Conservation (phyloP, 768 basidiomycete genomes). For the Cystobasidium ongulense region DNA sequence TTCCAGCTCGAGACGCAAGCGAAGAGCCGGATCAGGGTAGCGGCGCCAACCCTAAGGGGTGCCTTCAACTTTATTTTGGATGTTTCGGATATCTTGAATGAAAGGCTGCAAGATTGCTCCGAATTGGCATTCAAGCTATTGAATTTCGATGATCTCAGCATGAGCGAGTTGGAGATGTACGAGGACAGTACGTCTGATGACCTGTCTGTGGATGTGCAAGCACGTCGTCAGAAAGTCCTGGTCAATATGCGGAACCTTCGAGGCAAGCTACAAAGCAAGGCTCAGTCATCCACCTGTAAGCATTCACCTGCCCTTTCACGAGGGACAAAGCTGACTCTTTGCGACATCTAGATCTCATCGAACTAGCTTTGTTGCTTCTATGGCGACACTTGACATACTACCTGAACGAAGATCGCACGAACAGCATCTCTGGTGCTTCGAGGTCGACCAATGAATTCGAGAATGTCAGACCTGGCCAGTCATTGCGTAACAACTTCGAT, state of each 20-base stretch:
- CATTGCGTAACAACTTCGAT: conserved; percentile 26
- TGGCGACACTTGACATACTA: conserved; percentile 74
- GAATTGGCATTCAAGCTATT: conserved; percentile 64
- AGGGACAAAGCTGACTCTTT: background rate
- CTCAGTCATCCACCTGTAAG: conserved; percentile 57
- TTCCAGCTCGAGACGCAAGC: conserved; percentile 25
- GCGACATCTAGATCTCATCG: conserved; percentile 46
- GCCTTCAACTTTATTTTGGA: conserved; percentile 57
- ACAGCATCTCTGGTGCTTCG: conserved; percentile 49
- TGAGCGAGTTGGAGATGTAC: conserved; percentile 65
- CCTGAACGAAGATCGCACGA: conserved; percentile 42
- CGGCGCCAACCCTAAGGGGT: conserved; percentile 46
- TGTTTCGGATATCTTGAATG: conserved; percentile 26
- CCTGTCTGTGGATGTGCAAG: conserved; percentile 46
- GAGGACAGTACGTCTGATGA: conserved; percentile 38
- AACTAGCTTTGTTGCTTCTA: conserved; percentile 68
- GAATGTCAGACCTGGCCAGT: background rate
- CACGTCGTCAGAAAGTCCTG: conserved; percentile 46
- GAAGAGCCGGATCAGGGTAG: background rate
- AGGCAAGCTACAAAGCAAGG: conserved; percentile 46
- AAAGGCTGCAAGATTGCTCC: conserved; percentile 47
- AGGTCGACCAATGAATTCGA: conserved; percentile 37
- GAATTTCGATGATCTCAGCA: conserved; percentile 60
- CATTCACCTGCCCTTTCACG: background rate
- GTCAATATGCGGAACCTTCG: conserved; percentile 61